phyloP scores from a whole-genome alignment of 202 grass and related monocot species.

The Brachypodium distachyon region DNA sequence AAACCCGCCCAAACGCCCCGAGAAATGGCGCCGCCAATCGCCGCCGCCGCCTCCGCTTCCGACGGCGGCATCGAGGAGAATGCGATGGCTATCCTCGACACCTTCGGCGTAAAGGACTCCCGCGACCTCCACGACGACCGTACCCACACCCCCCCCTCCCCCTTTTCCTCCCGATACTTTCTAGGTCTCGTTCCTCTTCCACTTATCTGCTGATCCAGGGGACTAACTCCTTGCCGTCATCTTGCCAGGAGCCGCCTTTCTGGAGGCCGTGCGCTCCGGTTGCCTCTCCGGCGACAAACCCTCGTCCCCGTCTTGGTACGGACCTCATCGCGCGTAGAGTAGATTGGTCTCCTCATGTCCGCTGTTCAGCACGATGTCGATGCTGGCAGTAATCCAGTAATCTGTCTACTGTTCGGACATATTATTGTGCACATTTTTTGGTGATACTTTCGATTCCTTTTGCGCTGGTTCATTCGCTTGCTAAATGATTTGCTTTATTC shows the following conservation, averaged over 20 bases:
- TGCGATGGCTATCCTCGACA: slow-evolving; percentile 86
- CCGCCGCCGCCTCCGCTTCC: not conserved
- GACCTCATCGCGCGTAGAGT: not conserved
- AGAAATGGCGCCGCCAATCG: slow-evolving; percentile 16
- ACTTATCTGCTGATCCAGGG: not conserved
- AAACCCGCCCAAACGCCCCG: not conserved
- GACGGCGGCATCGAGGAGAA: slow-evolving; percentile 63
- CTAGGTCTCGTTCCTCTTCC: not conserved
- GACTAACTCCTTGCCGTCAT: not conserved
- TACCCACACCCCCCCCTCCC: slow-evolving; percentile 8
- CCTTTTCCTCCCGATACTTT: not conserved
- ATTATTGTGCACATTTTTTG: not conserved
- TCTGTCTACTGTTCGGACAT: not conserved
- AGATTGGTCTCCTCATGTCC: not conserved
- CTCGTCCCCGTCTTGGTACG: slow-evolving; percentile 57
- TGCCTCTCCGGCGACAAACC: slow-evolving; percentile 35
- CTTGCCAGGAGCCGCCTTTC: slow-evolving; percentile 52
- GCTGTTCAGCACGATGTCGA: not conserved
- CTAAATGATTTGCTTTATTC: not conserved
- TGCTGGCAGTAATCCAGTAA: not conserved
- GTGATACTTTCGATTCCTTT: not conserved
- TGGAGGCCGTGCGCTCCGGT: slow-evolving; percentile 69
- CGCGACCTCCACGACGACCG: slow-evolving; percentile 76
- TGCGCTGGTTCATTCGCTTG: not conserved
- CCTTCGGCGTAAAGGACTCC: slow-evolving; percentile 69